Percentiles rank a stretch among this genome's conserved stretches.
phyloP scores from a whole-genome alignment of 169 alveolate genomes.

The Plasmodium chabaudi region DNA sequence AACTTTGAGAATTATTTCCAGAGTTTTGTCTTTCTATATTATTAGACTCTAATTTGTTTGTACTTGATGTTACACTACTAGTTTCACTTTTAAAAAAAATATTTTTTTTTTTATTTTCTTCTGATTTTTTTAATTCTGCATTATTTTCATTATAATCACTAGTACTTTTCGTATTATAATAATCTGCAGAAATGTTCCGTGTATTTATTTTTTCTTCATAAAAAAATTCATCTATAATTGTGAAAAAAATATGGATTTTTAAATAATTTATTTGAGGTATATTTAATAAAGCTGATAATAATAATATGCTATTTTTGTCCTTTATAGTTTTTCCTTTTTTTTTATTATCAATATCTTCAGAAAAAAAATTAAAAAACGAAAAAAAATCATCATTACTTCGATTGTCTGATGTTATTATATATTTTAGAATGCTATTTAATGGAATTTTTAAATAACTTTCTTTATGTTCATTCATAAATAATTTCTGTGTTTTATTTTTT shows the following conservation, averaged over 20 bases:
- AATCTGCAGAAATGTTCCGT: neutral
- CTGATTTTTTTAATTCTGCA: neutral
- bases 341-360: conserved; percentile 19
- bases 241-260: conserved; percentile 36
- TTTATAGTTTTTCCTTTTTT: conserved; percentile 14
- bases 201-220: conserved; percentile 42
- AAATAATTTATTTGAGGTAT: conserved; percentile 55
- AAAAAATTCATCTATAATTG: conserved; percentile 66
- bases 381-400: conserved; percentile 3
- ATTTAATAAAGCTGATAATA: conserved; percentile 49
- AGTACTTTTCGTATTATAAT: neutral
- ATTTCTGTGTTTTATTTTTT: conserved; percentile 18
- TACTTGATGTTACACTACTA: neutral
- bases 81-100: neutral
- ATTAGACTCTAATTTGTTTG: neutral
- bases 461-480: conserved; percentile 14
- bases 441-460: conserved; percentile 71
- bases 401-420: conserved; percentile 37
- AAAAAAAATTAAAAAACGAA: conserved; percentile 53
- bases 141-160: neutral
- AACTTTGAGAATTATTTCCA: neutral
- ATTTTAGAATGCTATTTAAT: conserved; percentile 41
- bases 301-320: conserved; percentile 48
- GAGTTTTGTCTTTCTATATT: neutral
- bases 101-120: conserved; percentile 21